phyloP scores from a whole-genome alignment of 345 rosid species.

The Pelargonium nanum region DNA sequence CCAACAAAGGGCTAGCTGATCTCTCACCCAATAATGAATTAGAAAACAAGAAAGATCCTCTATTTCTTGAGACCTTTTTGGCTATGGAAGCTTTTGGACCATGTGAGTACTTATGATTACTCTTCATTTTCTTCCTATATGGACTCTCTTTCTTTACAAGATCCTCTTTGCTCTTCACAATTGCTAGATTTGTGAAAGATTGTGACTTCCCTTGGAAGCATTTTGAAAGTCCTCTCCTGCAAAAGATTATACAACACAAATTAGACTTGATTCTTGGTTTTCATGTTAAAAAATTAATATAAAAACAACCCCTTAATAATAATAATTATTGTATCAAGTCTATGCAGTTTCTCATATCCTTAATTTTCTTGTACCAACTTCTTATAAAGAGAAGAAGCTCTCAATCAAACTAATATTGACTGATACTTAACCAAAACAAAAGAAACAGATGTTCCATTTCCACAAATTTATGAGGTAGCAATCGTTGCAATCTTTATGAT shows the following conservation, averaged over 20 bases:
- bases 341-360: too few relatives aligned
- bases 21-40: background rate
- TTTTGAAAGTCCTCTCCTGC: constrained; percentile 72
- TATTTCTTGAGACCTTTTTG: constrained; percentile 5
- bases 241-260: background rate
- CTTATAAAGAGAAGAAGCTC: too few relatives aligned
- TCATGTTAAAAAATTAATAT: background rate
- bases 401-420: too few relatives aligned
- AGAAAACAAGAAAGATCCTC: background rate
- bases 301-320: too few relatives aligned
- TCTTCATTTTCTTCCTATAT: constrained; percentile 23
- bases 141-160: constrained; percentile 39
- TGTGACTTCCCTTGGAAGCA: constrained; percentile 70
- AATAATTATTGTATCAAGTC: too few relatives aligned
- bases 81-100: constrained; percentile 24
- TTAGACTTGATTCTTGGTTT: background rate
- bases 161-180: constrained; percentile 52
- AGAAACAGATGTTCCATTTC: too few relatives aligned
- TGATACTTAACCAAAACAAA: too few relatives aligned
- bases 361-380: too few relatives aligned
- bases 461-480: too few relatives aligned
- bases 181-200: constrained; percentile 65
- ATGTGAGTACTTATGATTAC: constrained; percentile 33
- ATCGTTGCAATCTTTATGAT: too few relatives aligned
- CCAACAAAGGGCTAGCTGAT: background rate